Base-by-base conservation (phyloP, 306 rosid genomes). In the Luffa aegyptiaca region DNA sequence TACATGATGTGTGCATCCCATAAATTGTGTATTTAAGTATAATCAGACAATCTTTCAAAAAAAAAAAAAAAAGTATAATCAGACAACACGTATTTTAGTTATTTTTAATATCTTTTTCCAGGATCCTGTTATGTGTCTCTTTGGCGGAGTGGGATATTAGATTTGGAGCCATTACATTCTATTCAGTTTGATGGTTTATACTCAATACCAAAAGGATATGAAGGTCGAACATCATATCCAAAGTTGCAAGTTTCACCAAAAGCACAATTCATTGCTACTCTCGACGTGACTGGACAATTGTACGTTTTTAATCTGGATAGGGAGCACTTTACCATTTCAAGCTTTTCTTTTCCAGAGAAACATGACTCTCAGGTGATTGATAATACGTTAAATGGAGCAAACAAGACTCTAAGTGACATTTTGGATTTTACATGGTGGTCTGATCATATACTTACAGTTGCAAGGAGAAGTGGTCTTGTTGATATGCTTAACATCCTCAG, bases 361-460 rank as follows among this genome's bases (percentile, higher is more conserved):
- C 77, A 79, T 8, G 84, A 46, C 81, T 84, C 88, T 73, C 74
- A 83, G 49, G 82, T 70, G 63, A 81, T 81, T 55, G 78, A 58
- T 84, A 70, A 76, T 82, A 81, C 80, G 75, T 75, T 83, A 48
- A 84, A 75, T 80, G 90, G 77, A 79, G 83, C 76, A 18, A 75
- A 65, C 36, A 86, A 74, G 71, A 44, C 82, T 72, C 58, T 79
- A 18, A 44, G 55, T 62, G 89, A 81, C 78, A 64, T 84, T 85
- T 88, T 92, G 86, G 97, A 95, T 85, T 93, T 95, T 88, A 86
- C 90, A 52, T 95, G 99, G 99, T 93, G 97, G 99, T 86, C 88
- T 82, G 93, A 88, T 82, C 94, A 89, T 82, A 83, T 91, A 85
- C 86, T 95, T 82, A 80, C 93, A 61, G 63, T 84, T 85, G 89